Evolutionary conservation across 2,329 filamentous ascomycete species (phyloP).

Genomic region (Myriangium duriaei): DNA sequence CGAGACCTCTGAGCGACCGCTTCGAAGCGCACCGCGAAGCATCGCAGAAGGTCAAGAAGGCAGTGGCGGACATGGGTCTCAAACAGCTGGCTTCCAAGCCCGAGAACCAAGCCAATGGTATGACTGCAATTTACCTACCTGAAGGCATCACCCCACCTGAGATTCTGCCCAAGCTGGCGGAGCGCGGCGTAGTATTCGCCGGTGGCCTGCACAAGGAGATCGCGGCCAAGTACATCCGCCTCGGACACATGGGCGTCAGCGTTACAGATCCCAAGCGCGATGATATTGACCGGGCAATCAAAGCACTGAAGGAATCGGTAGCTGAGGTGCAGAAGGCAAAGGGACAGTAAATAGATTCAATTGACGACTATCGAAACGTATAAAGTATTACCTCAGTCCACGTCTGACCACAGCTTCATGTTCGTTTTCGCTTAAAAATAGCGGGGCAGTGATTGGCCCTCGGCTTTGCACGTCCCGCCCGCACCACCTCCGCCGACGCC

Average conservation of each 20-base stretch:
- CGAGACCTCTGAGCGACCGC: slow-evolving; percentile 65
- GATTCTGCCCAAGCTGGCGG: slow-evolving; percentile 69
- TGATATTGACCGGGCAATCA: slow-evolving; percentile 75
- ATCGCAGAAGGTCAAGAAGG: slow-evolving; percentile 77
- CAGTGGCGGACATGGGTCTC: slow-evolving; percentile 66
- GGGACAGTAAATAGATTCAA: slow-evolving; percentile 2
- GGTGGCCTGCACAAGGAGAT: slow-evolving; percentile 95
- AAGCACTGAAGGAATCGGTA: slow-evolving; percentile 62
- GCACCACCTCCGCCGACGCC: too few species aligned
- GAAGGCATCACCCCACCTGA: slow-evolving; percentile 70
- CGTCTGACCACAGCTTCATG: too few species aligned
- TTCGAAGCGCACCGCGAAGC: slow-evolving; percentile 70
- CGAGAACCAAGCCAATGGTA: slow-evolving; percentile 87
- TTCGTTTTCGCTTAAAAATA: too few species aligned
- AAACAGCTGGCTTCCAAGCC: slow-evolving; percentile 75
- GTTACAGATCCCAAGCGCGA: slow-evolving; percentile 66
- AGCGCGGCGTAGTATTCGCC: slow-evolving; percentile 85
- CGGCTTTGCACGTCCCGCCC: too few species aligned
- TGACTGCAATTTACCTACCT: slow-evolving; percentile 95
- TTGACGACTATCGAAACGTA: too few species aligned
- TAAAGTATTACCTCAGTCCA: too few species aligned
- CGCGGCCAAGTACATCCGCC: slow-evolving; percentile 81
- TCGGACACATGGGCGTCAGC: slow-evolving; percentile 96
- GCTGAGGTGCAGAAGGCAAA: slow-evolving; percentile 41
- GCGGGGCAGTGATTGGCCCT: too few species aligned